These are phyloP conservation scores for Hypoxylon sp. DNA, from an alignment of 2,329 filamentous ascomycete genomes.

Conservation along the genomic window DNA sequence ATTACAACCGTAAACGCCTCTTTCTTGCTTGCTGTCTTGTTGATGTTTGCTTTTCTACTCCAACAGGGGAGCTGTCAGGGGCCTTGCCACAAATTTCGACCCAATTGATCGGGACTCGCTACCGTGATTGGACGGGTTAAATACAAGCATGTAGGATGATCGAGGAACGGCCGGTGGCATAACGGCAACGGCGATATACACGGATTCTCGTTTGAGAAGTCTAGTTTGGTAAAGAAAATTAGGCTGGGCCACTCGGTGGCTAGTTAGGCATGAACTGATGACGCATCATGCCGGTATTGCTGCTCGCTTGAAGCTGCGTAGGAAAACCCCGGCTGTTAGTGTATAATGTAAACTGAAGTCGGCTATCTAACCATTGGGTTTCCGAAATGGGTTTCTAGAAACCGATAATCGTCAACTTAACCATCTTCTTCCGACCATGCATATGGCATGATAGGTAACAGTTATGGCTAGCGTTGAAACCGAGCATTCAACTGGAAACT, in stretches of 20 bases:
- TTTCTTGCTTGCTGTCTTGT: conserved; percentile 36
- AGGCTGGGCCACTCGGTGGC: conserved; percentile 28
- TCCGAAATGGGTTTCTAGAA: conserved; percentile 7
- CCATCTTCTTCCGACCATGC: conserved; percentile 23
- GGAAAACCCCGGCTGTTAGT: conserved; percentile 21
- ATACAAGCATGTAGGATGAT: conserved; percentile 32
- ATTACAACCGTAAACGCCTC: conserved; percentile 29
- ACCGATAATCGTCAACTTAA: conserved; percentile 19
- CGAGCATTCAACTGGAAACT: conserved; percentile 18
- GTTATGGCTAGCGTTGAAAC: conserved; percentile 15
- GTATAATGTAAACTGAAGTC: conserved; percentile 17
- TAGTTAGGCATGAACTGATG: conserved; percentile 41
- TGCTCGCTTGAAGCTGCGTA: conserved; percentile 13
- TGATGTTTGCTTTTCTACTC: conserved; percentile 43
- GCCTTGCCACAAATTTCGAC: conserved; percentile 40
- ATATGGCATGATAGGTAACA: conserved; percentile 20
- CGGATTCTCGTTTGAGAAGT: conserved; percentile 42
- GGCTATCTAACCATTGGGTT: conserved; percentile 17
- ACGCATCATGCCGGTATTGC: conserved; percentile 26
- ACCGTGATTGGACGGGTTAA: conserved; percentile 34
- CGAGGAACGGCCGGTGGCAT: conserved; percentile 38
- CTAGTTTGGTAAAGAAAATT: conserved; percentile 40
- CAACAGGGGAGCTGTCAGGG: conserved; percentile 33
- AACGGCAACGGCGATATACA: conserved; percentile 38
- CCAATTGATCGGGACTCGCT: conserved; percentile 44